Conservation (phyloP, 257 asterid species). For the Plectranthus barbatus region DNA sequence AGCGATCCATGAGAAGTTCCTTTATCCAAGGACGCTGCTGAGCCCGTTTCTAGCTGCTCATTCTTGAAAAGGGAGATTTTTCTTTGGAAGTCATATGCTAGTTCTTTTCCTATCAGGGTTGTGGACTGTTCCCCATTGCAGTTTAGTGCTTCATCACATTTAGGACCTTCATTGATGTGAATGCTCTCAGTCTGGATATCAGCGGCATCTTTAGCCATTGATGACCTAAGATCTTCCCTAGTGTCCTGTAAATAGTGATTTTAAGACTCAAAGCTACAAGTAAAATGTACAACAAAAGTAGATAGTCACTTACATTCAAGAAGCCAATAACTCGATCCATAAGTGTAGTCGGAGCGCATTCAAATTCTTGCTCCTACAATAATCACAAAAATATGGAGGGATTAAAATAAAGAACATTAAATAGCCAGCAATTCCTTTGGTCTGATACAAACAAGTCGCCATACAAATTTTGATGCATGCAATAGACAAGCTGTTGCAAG, state of each 20-base stretch:
- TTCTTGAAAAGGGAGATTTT: conserved; percentile 60
- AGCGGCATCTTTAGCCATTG: conserved; percentile 90
- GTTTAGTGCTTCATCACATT: conserved; percentile 18
- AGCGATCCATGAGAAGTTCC: conserved; percentile 39
- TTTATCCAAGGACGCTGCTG: conserved; percentile 26
- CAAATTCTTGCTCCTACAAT: conserved; percentile 63
- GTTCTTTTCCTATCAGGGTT: conserved; percentile 27
- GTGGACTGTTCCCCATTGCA: conserved; percentile 26
- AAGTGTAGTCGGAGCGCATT: conserved; percentile 72
- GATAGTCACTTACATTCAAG: conserved; percentile 55
- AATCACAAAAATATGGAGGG: conserved; percentile 4
- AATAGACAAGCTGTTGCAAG: background rate
- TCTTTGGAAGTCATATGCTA: conserved; percentile 65
- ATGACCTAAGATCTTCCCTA: conserved; percentile 75
- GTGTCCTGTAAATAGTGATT: conserved; percentile 38
- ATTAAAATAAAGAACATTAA: conserved; percentile 6
- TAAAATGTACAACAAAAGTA: conserved; percentile 6
- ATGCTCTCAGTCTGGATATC: conserved; percentile 61
- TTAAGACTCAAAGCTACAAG: conserved; percentile 22
- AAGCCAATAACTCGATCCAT: conserved; percentile 76
- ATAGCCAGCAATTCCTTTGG: background rate
- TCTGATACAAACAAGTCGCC: background rate
- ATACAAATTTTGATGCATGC: background rate
- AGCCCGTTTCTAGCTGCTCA: conserved; percentile 36
- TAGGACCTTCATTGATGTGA: conserved; percentile 23